phyloP scores from a whole-genome alignment of 1,139 yeast species.

The Protomyces inouyei region DNA sequence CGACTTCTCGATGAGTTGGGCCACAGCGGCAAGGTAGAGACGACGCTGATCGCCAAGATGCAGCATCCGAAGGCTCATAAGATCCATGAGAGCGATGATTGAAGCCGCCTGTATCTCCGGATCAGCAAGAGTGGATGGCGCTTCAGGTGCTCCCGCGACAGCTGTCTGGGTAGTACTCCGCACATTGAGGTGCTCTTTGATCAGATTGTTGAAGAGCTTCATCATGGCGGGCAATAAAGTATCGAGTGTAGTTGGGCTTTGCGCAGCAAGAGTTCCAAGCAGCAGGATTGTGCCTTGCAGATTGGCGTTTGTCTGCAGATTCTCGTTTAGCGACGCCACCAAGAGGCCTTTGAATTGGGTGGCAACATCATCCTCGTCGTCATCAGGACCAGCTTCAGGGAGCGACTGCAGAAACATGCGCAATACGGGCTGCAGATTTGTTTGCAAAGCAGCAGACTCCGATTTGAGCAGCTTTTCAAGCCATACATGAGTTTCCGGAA shows the following conservation, averaged over 20 bases:
- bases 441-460: conserved; percentile 45
- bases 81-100: conserved; percentile 62
- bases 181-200: conserved; percentile 68
- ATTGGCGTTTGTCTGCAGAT: conserved; percentile 61
- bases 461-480: conserved; percentile 78
- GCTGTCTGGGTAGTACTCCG: conserved; percentile 26
- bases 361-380: conserved; percentile 47
- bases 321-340: conserved; percentile 71
- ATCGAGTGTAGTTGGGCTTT: conserved; percentile 68
- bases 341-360: conserved; percentile 62
- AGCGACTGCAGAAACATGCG: conserved; percentile 61
- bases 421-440: conserved; percentile 61
- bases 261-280: conserved; percentile 74
- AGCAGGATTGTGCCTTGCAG: conserved; percentile 87
- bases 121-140: conserved; percentile 28
- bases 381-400: conserved; percentile 37
- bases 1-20: conserved; percentile 86
- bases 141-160: conserved; percentile 25
- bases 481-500: conserved; percentile 59
- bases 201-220: conserved; percentile 81
- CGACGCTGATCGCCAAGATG: conserved; percentile 89
- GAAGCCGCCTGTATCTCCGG: conserved; percentile 19
- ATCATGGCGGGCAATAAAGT: conserved; percentile 68
- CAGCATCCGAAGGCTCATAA: conserved; percentile 76
- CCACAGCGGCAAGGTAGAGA: conserved; percentile 74